These are phyloP conservation scores for Litchi chinensis DNA, from an alignment of 345 rosid genomes.

Conservation along the genomic window DNA sequence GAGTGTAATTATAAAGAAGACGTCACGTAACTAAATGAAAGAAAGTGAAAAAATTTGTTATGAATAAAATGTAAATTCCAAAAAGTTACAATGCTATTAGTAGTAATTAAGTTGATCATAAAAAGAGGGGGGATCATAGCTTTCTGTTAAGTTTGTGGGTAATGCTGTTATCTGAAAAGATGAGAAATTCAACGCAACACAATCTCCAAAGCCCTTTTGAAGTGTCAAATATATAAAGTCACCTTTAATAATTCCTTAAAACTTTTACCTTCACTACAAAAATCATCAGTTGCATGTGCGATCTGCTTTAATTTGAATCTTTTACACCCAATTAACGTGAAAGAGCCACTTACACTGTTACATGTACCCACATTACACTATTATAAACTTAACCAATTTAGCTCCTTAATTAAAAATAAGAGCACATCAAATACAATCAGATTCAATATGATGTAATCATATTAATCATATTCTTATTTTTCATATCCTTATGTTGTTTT, in stretches of 20 bases:
- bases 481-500: too few relatives aligned
- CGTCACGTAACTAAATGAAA: too few relatives aligned
- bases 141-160: not conserved
- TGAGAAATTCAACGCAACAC: conserved; percentile 27
- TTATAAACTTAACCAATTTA: not conserved
- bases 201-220: conserved; percentile 44
- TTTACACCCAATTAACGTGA: conserved; percentile 33
- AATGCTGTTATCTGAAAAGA: conserved; percentile 17
- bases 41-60: too few relatives aligned
- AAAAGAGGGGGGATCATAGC: not conserved
- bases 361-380: not conserved
- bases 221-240: conserved; percentile 34
- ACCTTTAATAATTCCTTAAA: conserved; percentile 12
- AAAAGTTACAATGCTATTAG: too few relatives aligned
- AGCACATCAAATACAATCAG: too few relatives aligned
- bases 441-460: too few relatives aligned
- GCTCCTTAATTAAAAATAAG: too few relatives aligned
- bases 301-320: not conserved
- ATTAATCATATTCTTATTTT: too few relatives aligned
- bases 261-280: conserved; percentile 19
- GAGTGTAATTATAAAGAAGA: too few relatives aligned
- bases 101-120: not conserved
- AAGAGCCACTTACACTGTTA: too few relatives aligned
- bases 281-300: conserved; percentile 13
- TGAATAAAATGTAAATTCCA: too few relatives aligned